Percentiles rank a stretch among this genome's conserved stretches.
Conservation (phyloP, 164 flowering plant genomes). For the Vitis rotundifolia region DNA sequence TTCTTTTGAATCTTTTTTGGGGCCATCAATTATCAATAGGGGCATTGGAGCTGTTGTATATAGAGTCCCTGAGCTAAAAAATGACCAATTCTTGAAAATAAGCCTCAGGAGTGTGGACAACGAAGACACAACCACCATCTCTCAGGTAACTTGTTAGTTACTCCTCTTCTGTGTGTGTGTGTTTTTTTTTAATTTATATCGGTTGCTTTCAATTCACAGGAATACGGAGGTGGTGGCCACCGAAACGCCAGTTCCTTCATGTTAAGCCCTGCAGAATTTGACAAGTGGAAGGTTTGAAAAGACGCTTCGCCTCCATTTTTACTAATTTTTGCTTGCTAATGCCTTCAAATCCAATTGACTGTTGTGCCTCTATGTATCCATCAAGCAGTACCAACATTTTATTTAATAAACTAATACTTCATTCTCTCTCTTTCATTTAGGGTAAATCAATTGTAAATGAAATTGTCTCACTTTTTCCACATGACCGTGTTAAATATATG, state of each 20-base stretch:
- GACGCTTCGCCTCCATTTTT: too few relatives aligned
- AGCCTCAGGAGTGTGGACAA: slow-evolving; percentile 70
- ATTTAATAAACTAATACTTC: too few relatives aligned
- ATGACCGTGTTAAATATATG: too few relatives aligned
- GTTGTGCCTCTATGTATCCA: too few relatives aligned
- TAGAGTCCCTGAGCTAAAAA: slow-evolving; percentile 68
- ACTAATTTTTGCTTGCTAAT: too few relatives aligned
- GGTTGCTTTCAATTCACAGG: slow-evolving; percentile 29
- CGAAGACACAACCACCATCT: slow-evolving; percentile 82
- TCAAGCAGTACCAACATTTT: too few relatives aligned
- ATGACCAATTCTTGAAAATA: slow-evolving; percentile 60
- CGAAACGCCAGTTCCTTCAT: slow-evolving; percentile 86
- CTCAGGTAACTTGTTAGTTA: slow-evolving; percentile 43
- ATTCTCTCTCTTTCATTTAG: too few relatives aligned
- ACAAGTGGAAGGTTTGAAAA: slow-evolving; percentile 45
- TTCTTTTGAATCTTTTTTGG: not conserved
- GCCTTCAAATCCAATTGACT: too few relatives aligned
- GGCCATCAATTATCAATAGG: slow-evolving; percentile 23
- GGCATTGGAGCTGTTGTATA: slow-evolving; percentile 90
- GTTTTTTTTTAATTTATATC: not conserved
- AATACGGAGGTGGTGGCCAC: slow-evolving; percentile 92
- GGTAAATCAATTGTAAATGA: too few relatives aligned
- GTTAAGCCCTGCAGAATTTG: slow-evolving; percentile 49
- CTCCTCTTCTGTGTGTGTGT: too few relatives aligned
- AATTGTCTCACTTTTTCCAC: too few relatives aligned